Evolutionary conservation across 2,329 filamentous ascomycete genomes (phyloP).

Genomic region (Talaromyces piceae): DNA sequence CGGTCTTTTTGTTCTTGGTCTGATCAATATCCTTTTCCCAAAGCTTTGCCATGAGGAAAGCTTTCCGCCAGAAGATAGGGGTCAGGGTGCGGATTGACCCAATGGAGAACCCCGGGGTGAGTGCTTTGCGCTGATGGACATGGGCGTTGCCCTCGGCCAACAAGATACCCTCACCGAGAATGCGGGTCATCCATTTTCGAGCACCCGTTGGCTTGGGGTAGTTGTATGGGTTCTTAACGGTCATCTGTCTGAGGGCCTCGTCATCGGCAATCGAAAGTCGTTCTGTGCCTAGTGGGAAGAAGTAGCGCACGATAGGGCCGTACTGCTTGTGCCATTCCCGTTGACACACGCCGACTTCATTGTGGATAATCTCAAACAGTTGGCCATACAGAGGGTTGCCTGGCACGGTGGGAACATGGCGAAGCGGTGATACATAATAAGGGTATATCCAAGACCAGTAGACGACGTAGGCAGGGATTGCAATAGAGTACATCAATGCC

Average conservation of each 20-base stretch:
- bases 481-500: constrained; percentile 12
- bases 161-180: constrained; percentile 40
- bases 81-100: constrained; percentile 31
- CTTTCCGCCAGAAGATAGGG: constrained; percentile 38
- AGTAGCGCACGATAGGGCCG: constrained; percentile 40
- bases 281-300: constrained; percentile 41
- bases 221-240: constrained; percentile 37
- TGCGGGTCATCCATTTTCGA: constrained; percentile 37
- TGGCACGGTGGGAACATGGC: constrained; percentile 37
- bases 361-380: constrained; percentile 35
- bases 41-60: constrained; percentile 36
- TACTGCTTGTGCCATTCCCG: constrained; percentile 37
- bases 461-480: constrained; percentile 14
- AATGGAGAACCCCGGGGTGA: constrained; percentile 34
- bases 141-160: constrained; percentile 39
- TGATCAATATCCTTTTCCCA: constrained; percentile 31
- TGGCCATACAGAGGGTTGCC: constrained; percentile 39
- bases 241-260: constrained; percentile 39
- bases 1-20: constrained; percentile 19
- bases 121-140: constrained; percentile 34
- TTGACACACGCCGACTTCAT: constrained; percentile 37
- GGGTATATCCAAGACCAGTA: constrained; percentile 31
- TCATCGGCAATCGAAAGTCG: constrained; percentile 40
- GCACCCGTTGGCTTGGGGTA: constrained; percentile 32
- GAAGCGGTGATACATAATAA: constrained; percentile 36